Evolutionary conservation across 257 asterid species (phyloP), one percentile per base, ranked within the genome.

Genomic region (Gentiana dahurica): DNA sequence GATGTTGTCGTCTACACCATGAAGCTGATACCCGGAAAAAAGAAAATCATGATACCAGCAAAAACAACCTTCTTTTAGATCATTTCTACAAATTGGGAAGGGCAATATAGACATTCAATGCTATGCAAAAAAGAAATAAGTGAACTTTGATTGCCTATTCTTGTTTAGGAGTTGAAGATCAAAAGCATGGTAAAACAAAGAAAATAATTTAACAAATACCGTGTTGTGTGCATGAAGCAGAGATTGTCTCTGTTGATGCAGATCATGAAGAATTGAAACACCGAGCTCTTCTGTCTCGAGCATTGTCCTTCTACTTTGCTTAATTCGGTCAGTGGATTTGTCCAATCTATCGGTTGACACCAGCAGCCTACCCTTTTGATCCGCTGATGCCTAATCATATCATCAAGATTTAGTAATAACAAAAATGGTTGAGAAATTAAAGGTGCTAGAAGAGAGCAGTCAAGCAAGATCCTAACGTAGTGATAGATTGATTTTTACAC

Each of bases 201-300:
- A 6, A 4, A 38, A 41, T 8, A 0, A 35, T 54, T 39, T 53
- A 49, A 49, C 58, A 48, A 48, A 8, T 84, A 88, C 97, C 71
- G 83, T 71, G 79, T 77, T 72, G 73, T 88, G n/a, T 49, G 91
- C 82, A 48, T 76, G 84, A 46, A 77, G 39, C 68, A 88, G 88
- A 62, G 97, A 65, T 68, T 88, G 95, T 50, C 94, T 73, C 76
- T 85, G 95, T 71, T 79, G 86, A 54, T 81, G 86, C 58, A 88
- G 74, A 66, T 88, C 95, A 12, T 88, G 94, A 51, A 88, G 95
- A 74, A 88, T 76, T 24, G 97, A 85, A 53, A 88, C 97, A 12
- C 94, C 94, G 36, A 88, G 95, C 68, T 88, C 97, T 77, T 88
- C 95, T 0, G 97, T 88, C 75, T 88, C 95, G 63, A 85, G 79